phyloP scores from a whole-genome alignment of 257 asterid species.

The Primulina eburnea region DNA sequence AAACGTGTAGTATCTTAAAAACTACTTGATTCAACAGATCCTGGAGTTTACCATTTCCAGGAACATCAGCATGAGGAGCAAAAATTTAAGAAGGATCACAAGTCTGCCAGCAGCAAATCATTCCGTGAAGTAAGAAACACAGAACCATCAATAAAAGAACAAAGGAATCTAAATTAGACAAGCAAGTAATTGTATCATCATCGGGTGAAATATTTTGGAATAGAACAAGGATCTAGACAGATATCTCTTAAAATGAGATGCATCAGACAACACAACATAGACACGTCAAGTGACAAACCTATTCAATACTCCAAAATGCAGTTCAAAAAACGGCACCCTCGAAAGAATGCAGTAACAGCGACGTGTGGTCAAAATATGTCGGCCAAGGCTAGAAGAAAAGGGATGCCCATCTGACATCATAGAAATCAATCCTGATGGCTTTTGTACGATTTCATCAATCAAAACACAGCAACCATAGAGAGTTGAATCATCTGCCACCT shows the following conservation, averaged over 20 bases:
- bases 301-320: constrained; percentile 88
- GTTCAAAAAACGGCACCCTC: constrained; percentile 89
- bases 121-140: constrained; percentile 5
- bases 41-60: background rate
- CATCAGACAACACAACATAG: constrained; percentile 9
- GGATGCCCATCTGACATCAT: constrained; percentile 70
- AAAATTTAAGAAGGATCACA: background rate
- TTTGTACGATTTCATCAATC: constrained; percentile 89
- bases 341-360: constrained; percentile 98
- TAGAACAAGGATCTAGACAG: background rate
- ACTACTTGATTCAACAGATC: background rate
- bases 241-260: constrained; percentile 19
- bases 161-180: background rate
- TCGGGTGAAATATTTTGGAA: background rate
- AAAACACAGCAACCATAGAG: constrained; percentile 97
- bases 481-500: constrained; percentile 97
- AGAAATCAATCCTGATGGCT: constrained; percentile 88
- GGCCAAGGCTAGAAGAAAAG: constrained; percentile 49
- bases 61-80: background rate
- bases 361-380: constrained; percentile 77
- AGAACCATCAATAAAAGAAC: background rate
- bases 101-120: constrained; percentile 3
- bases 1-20: background rate
- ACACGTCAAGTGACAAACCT: constrained; percentile 47
- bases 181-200: constrained; percentile 18